Percentiles rank a stretch among this genome's conserved stretches.
phyloP scores from a whole-genome alignment of 2,329 filamentous ascomycete genomes.

The Beauveria scarabaeidicola region DNA sequence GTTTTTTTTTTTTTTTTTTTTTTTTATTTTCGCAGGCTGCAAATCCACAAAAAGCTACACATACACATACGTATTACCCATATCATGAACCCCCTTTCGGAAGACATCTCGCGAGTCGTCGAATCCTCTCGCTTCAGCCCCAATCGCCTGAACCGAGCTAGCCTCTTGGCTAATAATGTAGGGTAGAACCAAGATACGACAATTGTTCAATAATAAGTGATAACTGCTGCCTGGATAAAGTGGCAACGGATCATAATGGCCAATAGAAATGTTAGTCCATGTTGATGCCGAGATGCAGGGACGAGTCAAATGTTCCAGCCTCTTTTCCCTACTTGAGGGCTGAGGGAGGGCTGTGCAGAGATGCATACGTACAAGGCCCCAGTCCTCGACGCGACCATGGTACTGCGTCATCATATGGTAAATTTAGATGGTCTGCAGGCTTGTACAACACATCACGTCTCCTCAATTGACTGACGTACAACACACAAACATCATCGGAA shows the following conservation, averaged over 20 bases:
- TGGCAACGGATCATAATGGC: not conserved
- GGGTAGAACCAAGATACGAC: not conserved
- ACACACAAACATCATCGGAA: not conserved
- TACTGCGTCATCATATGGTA: not conserved
- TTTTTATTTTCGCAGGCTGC: too few species aligned
- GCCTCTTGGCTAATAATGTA: not conserved
- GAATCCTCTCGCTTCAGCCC: not conserved
- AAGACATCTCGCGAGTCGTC: slow-evolving; percentile 1
- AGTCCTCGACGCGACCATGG: not conserved
- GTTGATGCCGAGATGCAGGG: not conserved
- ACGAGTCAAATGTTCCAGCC: too few species aligned
- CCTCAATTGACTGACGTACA: too few species aligned
- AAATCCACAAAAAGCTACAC: not conserved
- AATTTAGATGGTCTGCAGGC: not conserved
- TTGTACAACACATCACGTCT: not conserved
- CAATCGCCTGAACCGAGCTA: not conserved
- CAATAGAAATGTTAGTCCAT: not conserved
- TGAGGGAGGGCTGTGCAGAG: not conserved
- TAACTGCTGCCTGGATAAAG: not conserved
- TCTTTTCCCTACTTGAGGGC: not conserved
- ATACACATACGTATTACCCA: not conserved
- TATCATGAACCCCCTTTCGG: not conserved
- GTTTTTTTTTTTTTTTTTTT: too few species aligned
- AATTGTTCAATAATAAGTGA: too few species aligned
- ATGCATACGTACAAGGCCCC: not conserved